phyloP scores from a whole-genome alignment of 768 basidiomycete species.

The Trametes cingulata region DNA sequence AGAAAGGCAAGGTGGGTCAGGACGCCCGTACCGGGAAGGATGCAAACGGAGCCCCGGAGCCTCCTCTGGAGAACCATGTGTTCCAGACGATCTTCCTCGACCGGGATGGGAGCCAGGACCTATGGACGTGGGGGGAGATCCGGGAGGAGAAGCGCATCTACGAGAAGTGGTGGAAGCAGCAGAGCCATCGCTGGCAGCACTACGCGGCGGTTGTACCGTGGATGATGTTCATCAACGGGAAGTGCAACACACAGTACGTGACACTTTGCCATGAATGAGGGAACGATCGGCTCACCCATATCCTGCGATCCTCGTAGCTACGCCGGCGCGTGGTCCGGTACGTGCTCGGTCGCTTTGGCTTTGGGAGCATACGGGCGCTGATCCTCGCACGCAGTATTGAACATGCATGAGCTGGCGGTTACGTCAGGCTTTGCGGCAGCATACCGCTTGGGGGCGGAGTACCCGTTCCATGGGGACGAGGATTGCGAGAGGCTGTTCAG shows the following conservation, averaged over 20 bases:
- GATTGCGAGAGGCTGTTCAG: slow-evolving; percentile 33
- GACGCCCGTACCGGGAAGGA: slow-evolving; percentile 24
- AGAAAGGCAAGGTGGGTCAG: slow-evolving; percentile 11
- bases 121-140: slow-evolving; percentile 48
- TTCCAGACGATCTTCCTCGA: slow-evolving; percentile 55
- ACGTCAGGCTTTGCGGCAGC: slow-evolving; percentile 45
- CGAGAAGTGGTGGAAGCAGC: slow-evolving; percentile 57
- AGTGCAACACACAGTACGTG: slow-evolving; percentile 35
- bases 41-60: slow-evolving; percentile 23
- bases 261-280: neutral
- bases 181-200: slow-evolving; percentile 52
- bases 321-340: slow-evolving; percentile 36
- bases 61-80: slow-evolving; percentile 44
- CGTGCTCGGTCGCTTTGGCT: neutral
- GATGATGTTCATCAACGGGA: slow-evolving; percentile 42
- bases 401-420: slow-evolving; percentile 40
- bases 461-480: slow-evolving; percentile 34
- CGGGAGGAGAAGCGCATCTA: slow-evolving; percentile 38
- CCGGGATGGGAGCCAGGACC: slow-evolving; percentile 38
- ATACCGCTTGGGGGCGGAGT: slow-evolving; percentile 36
- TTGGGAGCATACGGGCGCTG: neutral
- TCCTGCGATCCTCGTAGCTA: slow-evolving; percentile 20
- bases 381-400: slow-evolving; percentile 27
- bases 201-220: slow-evolving; percentile 40
- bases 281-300: neutral